These are phyloP conservation scores for Rhytidiadelphus loreus DNA, from an alignment of 225 moss, liverwort and hornwort genomes.

Conservation along the genomic window DNA sequence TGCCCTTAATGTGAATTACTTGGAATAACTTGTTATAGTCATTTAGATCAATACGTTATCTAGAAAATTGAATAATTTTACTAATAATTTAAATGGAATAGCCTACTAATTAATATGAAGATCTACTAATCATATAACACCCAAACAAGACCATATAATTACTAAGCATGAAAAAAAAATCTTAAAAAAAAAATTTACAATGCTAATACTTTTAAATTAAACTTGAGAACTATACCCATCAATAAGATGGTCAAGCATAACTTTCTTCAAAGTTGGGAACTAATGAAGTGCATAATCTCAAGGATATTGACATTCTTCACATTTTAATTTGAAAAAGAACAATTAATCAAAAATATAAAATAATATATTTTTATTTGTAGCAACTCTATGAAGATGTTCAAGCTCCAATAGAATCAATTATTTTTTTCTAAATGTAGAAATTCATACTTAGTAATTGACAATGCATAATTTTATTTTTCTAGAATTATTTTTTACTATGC, in stretches of 20 bases:
- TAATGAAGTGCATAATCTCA: neutral
- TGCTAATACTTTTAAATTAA: neutral
- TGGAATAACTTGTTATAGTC: neutral
- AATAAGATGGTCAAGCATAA: neutral
- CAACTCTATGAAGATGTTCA: neutral
- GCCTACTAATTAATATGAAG: neutral
- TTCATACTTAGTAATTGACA: neutral
- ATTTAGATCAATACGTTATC: neutral
- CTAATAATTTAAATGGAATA: too few species aligned
- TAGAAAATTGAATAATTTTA: neutral
- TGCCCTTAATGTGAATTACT: neutral
- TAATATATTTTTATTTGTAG: neutral
- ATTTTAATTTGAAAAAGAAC: neutral
- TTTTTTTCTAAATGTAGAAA: neutral
- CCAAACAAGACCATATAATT: neutral
- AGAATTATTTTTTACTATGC: neutral
- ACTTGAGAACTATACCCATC: fast-evolving
- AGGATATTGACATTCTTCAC: neutral
- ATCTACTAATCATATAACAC: neutral
- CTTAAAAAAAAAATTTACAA: fast-evolving
- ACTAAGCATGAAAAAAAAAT: neutral
- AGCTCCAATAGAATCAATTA: neutral
- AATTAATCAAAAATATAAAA: neutral
- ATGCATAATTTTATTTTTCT: neutral
- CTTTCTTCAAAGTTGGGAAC: fast-evolving